Percentiles rank a stretch among this genome's conserved stretches.
Evolutionary conservation across 306 rosid genomes (phyloP).

Genomic region (Carpinus viminea): DNA sequence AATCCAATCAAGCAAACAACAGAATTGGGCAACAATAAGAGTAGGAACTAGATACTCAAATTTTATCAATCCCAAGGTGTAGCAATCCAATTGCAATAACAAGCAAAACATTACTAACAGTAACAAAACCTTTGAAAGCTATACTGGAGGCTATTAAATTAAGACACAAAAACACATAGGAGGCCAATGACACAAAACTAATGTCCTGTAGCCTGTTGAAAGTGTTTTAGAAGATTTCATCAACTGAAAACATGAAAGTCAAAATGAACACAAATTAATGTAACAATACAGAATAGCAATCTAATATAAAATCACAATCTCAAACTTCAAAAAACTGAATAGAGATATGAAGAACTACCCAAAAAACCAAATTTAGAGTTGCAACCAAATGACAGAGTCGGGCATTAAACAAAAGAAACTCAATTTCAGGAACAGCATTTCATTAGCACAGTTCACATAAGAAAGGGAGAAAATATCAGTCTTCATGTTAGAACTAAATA

Average conservation of each 20-base stretch:
- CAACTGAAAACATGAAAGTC: neutral
- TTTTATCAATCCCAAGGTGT: neutral
- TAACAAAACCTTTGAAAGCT: neutral
- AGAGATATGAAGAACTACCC: neutral
- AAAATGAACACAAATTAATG: neutral
- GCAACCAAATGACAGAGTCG: neutral
- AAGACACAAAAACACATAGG: neutral
- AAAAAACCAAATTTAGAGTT: neutral
- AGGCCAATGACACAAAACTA: neutral
- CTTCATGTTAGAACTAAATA: neutral
- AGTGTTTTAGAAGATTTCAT: neutral
- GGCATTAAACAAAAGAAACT: neutral
- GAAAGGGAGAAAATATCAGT: neutral
- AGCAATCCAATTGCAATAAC: neutral
- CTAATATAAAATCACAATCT: neutral
- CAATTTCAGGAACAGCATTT: neutral
- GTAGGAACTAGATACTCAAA: neutral
- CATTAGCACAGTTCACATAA: neutral
- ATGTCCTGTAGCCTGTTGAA: neutral
- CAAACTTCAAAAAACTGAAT: slow-evolving; percentile 8
- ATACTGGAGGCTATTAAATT: neutral
- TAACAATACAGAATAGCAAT: neutral
- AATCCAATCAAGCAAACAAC: neutral
- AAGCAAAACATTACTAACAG: neutral
- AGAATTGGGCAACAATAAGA: neutral